Percentiles rank a stretch among this genome's conserved stretches.
phyloP scores from a whole-genome alignment of 2,329 filamentous ascomycete species.

The Arthroderma sp. region DNA sequence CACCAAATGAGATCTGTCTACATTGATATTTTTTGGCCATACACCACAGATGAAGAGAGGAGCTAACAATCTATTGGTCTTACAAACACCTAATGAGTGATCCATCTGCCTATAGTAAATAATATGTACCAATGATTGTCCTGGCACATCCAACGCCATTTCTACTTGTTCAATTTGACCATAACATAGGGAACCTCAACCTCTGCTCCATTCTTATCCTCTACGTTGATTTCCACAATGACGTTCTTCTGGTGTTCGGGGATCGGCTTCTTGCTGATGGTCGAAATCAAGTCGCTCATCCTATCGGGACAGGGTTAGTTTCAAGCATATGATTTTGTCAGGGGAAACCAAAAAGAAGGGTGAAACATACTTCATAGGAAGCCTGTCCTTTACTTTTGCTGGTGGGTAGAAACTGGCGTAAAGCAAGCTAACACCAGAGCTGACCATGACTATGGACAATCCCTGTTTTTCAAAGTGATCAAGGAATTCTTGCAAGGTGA shows the following conservation, averaged over 20 bases:
- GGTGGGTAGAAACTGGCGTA: conserved; percentile 88
- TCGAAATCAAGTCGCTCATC: conserved; percentile 76
- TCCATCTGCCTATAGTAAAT: not conserved
- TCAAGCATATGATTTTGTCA: not conserved
- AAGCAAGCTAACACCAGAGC: conserved; percentile 87
- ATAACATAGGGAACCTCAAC: conserved; percentile 96
- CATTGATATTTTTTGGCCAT: not conserved
- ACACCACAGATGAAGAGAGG: not conserved
- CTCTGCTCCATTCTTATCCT: conserved; percentile 79
- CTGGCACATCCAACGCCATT: not conserved
- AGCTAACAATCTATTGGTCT: not conserved
- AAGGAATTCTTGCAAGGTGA: conserved; percentile 73
- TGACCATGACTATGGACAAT: conserved; percentile 78
- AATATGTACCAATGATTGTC: not conserved
- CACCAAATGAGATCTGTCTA: not conserved
- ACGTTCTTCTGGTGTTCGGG: conserved; percentile 87
- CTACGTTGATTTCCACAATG: conserved; percentile 90
- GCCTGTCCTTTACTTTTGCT: conserved; percentile 69
- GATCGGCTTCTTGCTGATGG: conserved; percentile 81
- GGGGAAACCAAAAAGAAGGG: not conserved
- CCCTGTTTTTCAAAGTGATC: conserved; percentile 70
- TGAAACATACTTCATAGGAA: conserved; percentile 51
- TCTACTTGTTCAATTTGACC: conserved; percentile 49
- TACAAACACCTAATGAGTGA: not conserved
- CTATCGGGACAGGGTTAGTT: conserved; percentile 32